A percentile compares a stretch with the other conserved stretches of the same genome.
Conservation (phyloP, 768 basidiomycete genomes). For the Termitomyces sp. region DNA sequence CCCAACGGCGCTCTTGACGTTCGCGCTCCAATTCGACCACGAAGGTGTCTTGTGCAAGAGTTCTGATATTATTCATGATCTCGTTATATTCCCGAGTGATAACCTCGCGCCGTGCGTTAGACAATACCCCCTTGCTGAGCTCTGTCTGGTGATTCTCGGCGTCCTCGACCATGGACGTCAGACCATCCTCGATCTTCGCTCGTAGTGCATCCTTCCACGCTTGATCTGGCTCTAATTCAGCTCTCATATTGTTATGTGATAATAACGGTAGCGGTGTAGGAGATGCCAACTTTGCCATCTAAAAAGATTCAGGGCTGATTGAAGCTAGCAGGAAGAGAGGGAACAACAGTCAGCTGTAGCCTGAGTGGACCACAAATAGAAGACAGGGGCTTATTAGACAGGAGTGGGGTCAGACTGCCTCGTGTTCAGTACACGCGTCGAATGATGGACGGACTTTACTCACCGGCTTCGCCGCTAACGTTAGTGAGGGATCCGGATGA, state of each 20-base stretch:
- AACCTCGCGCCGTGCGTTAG: constrained; percentile 25
- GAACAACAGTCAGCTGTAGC: too few relatives aligned
- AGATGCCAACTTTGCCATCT: constrained; percentile 32
- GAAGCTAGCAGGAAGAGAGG: too few relatives aligned
- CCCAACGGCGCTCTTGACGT: constrained; percentile 45
- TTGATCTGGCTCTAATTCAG: constrained; percentile 47
- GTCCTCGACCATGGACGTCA: constrained; percentile 47
- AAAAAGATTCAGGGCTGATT: constrained; percentile 2
- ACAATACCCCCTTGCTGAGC: constrained; percentile 40
- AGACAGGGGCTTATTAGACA: too few relatives aligned
- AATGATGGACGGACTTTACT: too few relatives aligned
- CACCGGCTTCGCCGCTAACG: too few relatives aligned
- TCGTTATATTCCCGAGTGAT: constrained; percentile 33
- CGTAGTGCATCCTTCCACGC: constrained; percentile 47
- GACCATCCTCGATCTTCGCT: constrained; percentile 44
- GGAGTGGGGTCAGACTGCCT: too few relatives aligned
- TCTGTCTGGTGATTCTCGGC: constrained; percentile 55
- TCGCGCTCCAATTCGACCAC: constrained; percentile 42
- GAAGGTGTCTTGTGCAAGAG: constrained; percentile 43
- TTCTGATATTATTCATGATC: constrained; percentile 39
- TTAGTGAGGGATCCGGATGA: too few relatives aligned
- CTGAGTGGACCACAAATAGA: too few relatives aligned
- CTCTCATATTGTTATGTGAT: constrained; percentile 22
- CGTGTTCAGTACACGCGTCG: too few relatives aligned
- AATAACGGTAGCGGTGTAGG: constrained; percentile 18